Conservation (phyloP, 1,139 yeast genomes). For the Yamadazyma dushanensis region DNA sequence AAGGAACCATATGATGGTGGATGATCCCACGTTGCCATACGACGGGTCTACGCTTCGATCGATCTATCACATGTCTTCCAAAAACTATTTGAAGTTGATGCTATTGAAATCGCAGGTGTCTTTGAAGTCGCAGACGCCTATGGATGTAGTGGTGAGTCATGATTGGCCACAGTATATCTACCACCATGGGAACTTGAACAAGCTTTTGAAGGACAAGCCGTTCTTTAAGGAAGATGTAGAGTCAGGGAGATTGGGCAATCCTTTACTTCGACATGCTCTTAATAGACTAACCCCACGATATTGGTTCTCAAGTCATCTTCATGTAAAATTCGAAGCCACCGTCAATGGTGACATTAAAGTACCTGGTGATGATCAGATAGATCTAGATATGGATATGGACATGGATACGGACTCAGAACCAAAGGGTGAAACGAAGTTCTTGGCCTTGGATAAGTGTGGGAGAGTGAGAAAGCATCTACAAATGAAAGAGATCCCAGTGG, state of each 20-base stretch:
- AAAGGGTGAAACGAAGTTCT: slow-evolving; percentile 59
- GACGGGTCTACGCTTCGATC: slow-evolving; percentile 47
- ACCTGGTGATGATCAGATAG: slow-evolving; percentile 20
- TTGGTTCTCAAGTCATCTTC: slow-evolving; percentile 93
- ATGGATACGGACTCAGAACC: slow-evolving; percentile 21
- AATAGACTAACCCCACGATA: slow-evolving; percentile 55
- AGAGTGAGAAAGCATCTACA: slow-evolving; percentile 14
- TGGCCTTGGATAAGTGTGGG: slow-evolving; percentile 81
- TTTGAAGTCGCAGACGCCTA: slow-evolving; percentile 18
- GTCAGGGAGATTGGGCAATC: slow-evolving; percentile 68
- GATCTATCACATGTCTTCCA: slow-evolving; percentile 73
- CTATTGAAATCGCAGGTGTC: slow-evolving; percentile 13
- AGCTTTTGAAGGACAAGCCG: slow-evolving; percentile 59
- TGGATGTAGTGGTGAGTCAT: slow-evolving; percentile 69
- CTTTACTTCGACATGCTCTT: slow-evolving; percentile 62
- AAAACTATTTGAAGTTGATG: slow-evolving; percentile 59
- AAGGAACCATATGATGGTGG: slow-evolving; percentile 12
- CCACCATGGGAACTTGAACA: slow-evolving; percentile 54
- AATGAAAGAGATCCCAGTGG: slow-evolving; percentile 9
- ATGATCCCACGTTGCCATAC: slow-evolving; percentile 52
- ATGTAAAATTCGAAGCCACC: slow-evolving; percentile 66
- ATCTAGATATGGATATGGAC: slow-evolving; percentile 22
- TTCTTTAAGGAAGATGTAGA: slow-evolving; percentile 66
- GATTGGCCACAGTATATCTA: slow-evolving; percentile 94
- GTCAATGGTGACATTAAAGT: slow-evolving; percentile 18